Evolutionary conservation across 140 eudicot genomes (phyloP).

Genomic region (Flaveria floridana): DNA sequence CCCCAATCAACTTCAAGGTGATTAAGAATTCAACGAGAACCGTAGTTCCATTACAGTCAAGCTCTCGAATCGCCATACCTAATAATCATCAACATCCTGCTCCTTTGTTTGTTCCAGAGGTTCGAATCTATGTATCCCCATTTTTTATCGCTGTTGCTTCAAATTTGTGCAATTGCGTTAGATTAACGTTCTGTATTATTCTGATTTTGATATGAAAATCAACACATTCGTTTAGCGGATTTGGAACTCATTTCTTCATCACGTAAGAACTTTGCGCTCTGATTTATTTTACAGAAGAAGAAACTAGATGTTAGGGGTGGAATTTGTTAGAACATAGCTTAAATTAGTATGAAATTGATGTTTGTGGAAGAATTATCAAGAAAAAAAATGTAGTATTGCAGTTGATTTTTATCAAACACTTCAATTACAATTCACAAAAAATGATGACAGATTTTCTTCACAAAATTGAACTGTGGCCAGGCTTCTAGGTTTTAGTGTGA

Average conservation of each 20-base stretch:
- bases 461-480: not conserved
- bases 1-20: slow-evolving; percentile 12
- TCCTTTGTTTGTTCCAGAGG: slow-evolving; percentile 65
- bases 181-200: not conserved
- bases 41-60: slow-evolving; percentile 27
- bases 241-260: not conserved
- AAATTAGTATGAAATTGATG: not conserved
- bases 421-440: not conserved
- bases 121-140: slow-evolving; percentile 20
- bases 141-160: slow-evolving; percentile 2
- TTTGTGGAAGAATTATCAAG: not conserved
- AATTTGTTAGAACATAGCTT: slow-evolving; percentile 5
- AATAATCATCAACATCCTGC: slow-evolving; percentile 18
- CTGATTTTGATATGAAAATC: not conserved
- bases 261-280: not conserved
- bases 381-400: not conserved
- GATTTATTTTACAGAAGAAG: not conserved
- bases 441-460: not conserved
- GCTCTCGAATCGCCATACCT: slow-evolving; percentile 38
- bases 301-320: not conserved
- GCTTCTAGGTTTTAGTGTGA: too few species aligned
- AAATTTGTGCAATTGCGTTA: not conserved
- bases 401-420: not conserved
- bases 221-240: slow-evolving; percentile 5
- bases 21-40: slow-evolving; percentile 9